Base-by-base conservation (phyloP, 768 basidiomycete genomes). In the Tulasnella sp. region DNA sequence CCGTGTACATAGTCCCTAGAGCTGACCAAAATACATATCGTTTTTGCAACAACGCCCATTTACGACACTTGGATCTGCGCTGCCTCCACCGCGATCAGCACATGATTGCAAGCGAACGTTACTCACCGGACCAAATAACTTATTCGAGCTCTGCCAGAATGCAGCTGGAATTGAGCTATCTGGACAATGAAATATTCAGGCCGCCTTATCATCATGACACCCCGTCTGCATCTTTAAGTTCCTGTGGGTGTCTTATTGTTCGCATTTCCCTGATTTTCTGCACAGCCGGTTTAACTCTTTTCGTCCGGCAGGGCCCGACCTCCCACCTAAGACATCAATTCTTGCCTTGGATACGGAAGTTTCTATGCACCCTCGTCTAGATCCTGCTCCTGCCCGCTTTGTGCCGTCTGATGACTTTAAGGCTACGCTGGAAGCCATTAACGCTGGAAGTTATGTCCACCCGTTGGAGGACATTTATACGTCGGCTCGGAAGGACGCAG, bases 161-260 rank as follows among this genome's bases (percentile, higher is more conserved):
- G 81, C 92, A 94, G 80, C 88, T 94, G 27, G 89, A 91, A 74
- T 87, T 98, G 21, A 90, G 90, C 81, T 87, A 91, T 79, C 86
- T 97, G 36, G 94, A 97, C 82, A 81, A 88, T 1, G 84, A 89
- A 1, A 89, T 96, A 82, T 98, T 98, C 86, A 90, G 89, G 0
- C 83, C 92, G 19, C 93, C 92, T 0, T 86, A 79, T 90, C 88
- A 83, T 86, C 85, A 0, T 83, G 89, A 58, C 83, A 84, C 0
- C 84, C 90, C 16, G 82, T 82, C 24, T 82, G 93, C 48, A 83
- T 34, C 62, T 36, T 34, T 68, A 14, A 31, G 31, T 7, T 27
- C n/a, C 1, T 68, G 78, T 21, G 56, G 27, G 88, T 86, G 74
- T 21, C 84, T 82, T n/a, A 40, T 39, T 21, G 2, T 8, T n/a